phyloP scores from a whole-genome alignment of 441 rosid species.

The Pelargonium exstipulatum region DNA sequence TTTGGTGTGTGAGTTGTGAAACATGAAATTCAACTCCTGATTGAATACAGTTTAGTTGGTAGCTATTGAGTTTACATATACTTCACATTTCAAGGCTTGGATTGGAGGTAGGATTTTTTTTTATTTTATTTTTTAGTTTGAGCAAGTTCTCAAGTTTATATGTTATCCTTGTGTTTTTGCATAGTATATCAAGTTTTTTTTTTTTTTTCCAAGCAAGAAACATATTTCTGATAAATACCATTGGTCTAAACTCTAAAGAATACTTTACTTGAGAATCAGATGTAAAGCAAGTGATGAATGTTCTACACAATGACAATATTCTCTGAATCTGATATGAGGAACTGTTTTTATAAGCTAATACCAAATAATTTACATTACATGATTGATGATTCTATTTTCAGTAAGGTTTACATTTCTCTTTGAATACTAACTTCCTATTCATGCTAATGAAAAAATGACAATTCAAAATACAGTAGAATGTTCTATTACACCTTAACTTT shows the following conservation, averaged over 20 bases:
- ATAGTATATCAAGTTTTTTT: background rate
- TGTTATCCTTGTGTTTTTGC: background rate
- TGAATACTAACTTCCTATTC: background rate
- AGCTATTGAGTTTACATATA: background rate
- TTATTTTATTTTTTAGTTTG: background rate
- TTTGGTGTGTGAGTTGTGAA: conserved; percentile 5
- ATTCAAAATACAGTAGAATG: background rate
- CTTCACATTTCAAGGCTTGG: background rate
- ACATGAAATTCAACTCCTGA: conserved; percentile 6
- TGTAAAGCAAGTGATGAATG: no score
- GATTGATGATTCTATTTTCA: background rate
- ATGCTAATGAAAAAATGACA: background rate
- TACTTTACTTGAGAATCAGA: no score
- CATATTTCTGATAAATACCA: no score
- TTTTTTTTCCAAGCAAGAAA: no score
- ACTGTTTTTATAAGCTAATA: no score
- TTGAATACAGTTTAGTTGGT: background rate
- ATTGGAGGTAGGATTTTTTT: background rate
- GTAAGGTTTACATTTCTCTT: background rate
- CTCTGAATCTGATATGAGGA: no score
- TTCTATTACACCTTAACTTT: background rate
- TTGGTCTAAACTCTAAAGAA: no score
- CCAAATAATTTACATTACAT: background rate
- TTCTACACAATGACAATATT: no score
- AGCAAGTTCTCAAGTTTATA: background rate